phyloP scores from a whole-genome alignment of 495 filamentous ascomycete genomes.

The Talaromyces borbonicus region DNA sequence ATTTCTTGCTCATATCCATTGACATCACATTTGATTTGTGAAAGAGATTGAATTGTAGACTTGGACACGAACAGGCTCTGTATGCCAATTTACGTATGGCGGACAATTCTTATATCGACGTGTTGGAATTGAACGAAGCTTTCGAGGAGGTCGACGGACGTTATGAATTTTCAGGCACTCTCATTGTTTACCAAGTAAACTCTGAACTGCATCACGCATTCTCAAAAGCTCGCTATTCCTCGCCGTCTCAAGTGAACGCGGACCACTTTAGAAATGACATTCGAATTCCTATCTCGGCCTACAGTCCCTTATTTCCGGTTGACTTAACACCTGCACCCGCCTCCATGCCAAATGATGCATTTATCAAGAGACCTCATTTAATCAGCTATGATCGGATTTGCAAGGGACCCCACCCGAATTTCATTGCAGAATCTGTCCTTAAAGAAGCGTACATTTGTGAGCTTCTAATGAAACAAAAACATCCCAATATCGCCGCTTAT shows the following conservation, averaged over 20 bases:
- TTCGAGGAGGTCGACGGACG: background rate
- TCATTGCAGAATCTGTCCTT: background rate
- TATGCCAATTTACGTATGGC: background rate
- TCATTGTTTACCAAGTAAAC: background rate
- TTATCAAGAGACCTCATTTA: background rate
- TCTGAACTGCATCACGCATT: background rate
- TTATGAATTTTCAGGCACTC: background rate
- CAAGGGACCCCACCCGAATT: background rate
- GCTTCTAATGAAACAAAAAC: conserved; percentile 9
- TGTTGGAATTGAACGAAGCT: background rate
- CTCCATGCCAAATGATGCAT: background rate
- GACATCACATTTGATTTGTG: background rate
- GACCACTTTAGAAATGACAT: background rate
- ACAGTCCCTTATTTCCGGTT: background rate
- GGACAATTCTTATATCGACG: background rate
- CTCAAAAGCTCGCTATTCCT: background rate
- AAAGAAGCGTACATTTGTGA: conserved; percentile 2
- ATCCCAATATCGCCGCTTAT: conserved; percentile 15
- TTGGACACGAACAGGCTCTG: background rate
- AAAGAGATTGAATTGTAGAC: background rate
- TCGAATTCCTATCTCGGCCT: background rate
- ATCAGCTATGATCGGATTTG: background rate
- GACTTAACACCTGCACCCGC: background rate
- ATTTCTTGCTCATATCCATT: background rate
- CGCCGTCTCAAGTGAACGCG: background rate